A percentile compares a stretch with the other conserved stretches of the same genome.
Conservation (phyloP, 495 filamentous ascomycete species). For the Ramalina peruviana region DNA sequence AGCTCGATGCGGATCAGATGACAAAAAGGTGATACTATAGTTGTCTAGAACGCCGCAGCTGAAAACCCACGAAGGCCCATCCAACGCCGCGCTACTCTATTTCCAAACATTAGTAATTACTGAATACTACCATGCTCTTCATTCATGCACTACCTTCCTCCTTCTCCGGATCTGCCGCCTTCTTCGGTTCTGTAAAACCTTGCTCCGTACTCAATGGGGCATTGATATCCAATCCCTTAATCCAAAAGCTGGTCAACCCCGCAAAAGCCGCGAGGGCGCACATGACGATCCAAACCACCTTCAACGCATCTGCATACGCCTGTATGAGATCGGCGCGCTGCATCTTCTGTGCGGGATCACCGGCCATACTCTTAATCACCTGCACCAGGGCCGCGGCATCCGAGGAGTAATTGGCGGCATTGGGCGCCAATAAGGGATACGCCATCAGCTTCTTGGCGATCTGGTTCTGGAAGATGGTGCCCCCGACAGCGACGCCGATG, state of each 20-base stretch:
- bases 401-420: slow-evolving; percentile 34
- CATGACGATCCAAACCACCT: slow-evolving; percentile 42
- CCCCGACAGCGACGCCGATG: slow-evolving; percentile 43
- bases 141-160: not conserved
- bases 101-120: too few relatives aligned
- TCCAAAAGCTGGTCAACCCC: slow-evolving; percentile 33
- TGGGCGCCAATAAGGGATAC: slow-evolving; percentile 27
- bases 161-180: slow-evolving; percentile 7
- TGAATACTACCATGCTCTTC: not conserved
- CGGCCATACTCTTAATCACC: slow-evolving; percentile 39
- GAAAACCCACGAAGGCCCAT: too few relatives aligned
- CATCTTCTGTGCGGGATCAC: slow-evolving; percentile 15
- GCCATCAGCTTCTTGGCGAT: slow-evolving; percentile 32
- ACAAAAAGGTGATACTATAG: too few relatives aligned
- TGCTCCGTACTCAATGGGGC: slow-evolving; percentile 34
- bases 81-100: too few relatives aligned
- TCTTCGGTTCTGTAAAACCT: slow-evolving; percentile 28
- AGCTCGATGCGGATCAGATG: too few relatives aligned
- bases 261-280: slow-evolving; percentile 38
- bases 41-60: too few relatives aligned
- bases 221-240: slow-evolving; percentile 40
- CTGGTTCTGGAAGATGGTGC: slow-evolving; percentile 45
- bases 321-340: slow-evolving; percentile 32
- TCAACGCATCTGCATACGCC: slow-evolving; percentile 42
- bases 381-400: slow-evolving; percentile 47